Conservation (phyloP, 441 rosid species). For the Jatropha multifida region DNA sequence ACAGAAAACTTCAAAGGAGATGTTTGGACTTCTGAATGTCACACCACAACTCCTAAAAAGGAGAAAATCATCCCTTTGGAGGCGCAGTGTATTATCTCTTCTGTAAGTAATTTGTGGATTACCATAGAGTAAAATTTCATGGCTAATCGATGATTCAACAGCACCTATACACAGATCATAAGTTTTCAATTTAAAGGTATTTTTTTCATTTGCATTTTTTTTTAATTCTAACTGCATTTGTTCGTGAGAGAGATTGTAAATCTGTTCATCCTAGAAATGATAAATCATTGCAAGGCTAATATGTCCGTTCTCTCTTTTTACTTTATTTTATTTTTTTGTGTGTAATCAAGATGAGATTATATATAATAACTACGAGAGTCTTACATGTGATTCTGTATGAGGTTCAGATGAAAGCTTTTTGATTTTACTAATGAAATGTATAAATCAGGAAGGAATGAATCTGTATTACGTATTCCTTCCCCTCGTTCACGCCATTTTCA, state of each 20-base stretch:
- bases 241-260: constrained; percentile 22
- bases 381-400: constrained; percentile 1
- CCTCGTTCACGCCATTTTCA: not conserved
- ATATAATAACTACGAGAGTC: not conserved
- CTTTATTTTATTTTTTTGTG: not conserved
- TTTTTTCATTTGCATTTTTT: not conserved
- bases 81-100: constrained; percentile 44
- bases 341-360: not conserved
- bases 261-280: constrained; percentile 12
- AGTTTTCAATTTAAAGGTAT: not conserved
- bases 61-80: constrained; percentile 47
- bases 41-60: constrained; percentile 42
- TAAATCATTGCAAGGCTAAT: constrained; percentile 13
- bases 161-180: not conserved
- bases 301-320: not conserved
- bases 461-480: not conserved
- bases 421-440: constrained; percentile 1
- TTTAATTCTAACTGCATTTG: constrained; percentile 13
- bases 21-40: constrained; percentile 78
- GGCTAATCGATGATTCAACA: constrained; percentile 12
- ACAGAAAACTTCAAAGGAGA: constrained; percentile 62
- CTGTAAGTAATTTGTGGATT: constrained; percentile 26
- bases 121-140: not conserved
- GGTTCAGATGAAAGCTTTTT: not conserved
- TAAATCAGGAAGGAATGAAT: not conserved